Base-by-base conservation (phyloP, 2,329 filamentous ascomycete genomes). In the Colletotrichum sp. region DNA sequence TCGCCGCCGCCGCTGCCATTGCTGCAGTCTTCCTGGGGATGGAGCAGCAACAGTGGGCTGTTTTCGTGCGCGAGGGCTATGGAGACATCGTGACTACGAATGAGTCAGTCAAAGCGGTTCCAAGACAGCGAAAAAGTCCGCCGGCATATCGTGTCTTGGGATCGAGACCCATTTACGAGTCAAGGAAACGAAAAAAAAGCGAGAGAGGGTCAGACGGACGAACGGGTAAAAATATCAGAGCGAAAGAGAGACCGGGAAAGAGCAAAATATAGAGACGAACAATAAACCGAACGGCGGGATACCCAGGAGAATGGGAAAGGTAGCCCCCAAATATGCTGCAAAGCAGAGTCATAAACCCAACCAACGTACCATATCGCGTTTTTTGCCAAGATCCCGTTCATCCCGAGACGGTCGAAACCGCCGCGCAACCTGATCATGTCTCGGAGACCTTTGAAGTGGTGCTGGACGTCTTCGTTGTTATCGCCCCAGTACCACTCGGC, bases 401-500 rank as follows among this genome's bases (percentile, higher is more conserved):
- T 81, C 4, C 88, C 88, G 4, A 90, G 81, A 10, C 83, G 82
- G 24, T 84, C 81, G 59, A 90, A 82, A 0, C 89, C 88, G 13
- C 88, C 89, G 28, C 88, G 84, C 63, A 87, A 78, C 26, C 80
- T 80, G 12, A 91, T 85, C 87, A 91, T 89, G 64, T 86, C 85
- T 75, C 84, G 83, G 18, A 91, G 82, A 0, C 89, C 88, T 8
- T 79, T 80, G 74, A 90, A 84, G 68, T 90, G 89, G 1, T 85
- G 84, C 28, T 84, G 83, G 13, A 90, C 82, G 74, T 88, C 86
- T 48, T 83, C 79, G 18, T 63, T 60, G 0, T 84, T 85, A 30
- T 85, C 86, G 7, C 88, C 88, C 88, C 88, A 90, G 78, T 89
- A 90, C 89, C 89, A 91, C 74, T 90, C 89, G 61, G 89, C 86